phyloP scores from a whole-genome alignment of 73 alveolate species.

The Paramecium sonneborni region DNA sequence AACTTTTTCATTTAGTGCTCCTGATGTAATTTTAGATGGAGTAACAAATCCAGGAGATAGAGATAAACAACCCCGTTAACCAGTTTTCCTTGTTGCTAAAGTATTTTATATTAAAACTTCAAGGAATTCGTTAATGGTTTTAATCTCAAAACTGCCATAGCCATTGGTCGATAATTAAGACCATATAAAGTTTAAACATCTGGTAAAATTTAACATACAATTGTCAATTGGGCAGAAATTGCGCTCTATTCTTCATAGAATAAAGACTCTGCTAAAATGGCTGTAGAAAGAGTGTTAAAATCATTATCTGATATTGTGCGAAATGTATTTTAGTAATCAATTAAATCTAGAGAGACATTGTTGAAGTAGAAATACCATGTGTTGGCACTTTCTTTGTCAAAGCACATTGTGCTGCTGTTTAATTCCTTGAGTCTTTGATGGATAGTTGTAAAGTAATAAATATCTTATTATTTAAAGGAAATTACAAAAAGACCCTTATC shows the following conservation, averaged over 20 bases:
- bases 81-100: constrained; percentile 61
- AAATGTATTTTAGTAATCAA: constrained; percentile 21
- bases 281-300: constrained; percentile 60
- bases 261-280: constrained; percentile 63
- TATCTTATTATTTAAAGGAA: neutral
- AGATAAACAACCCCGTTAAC: constrained; percentile 60
- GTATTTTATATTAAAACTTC: neutral
- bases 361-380: constrained; percentile 62
- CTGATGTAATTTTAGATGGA: constrained; percentile 63
- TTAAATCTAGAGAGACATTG: constrained; percentile 35
- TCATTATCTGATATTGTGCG: constrained; percentile 58
- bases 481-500: constrained; percentile 64
- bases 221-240: constrained; percentile 61
- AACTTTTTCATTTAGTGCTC: constrained; percentile 68
- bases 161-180: constrained; percentile 58
- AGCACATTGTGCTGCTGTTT: constrained; percentile 60
- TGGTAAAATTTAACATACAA: constrained; percentile 55
- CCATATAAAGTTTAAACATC: constrained; percentile 58
- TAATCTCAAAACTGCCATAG: constrained; percentile 62
- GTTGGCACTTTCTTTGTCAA: constrained; percentile 61
- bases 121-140: constrained; percentile 66
- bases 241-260: constrained; percentile 58
- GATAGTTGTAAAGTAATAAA: neutral
- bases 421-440: constrained; percentile 57
- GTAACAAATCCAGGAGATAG: constrained; percentile 68